Evolutionary conservation across 805 yeast species (phyloP), one percentile per base, ranked within the genome.

Genomic region (Phaffomyces opuntiae): DNA sequence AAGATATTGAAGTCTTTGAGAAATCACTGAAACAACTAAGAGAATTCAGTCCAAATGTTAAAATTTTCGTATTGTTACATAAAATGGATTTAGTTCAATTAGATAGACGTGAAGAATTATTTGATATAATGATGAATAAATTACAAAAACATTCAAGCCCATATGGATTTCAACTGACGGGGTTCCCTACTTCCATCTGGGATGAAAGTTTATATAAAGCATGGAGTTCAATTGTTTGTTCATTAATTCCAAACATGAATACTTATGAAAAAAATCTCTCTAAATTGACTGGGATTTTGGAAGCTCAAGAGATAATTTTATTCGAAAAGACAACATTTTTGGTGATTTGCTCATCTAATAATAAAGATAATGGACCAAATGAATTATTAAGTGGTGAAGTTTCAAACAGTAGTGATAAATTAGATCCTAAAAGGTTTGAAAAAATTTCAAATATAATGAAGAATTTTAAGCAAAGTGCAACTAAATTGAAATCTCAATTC

Each of bases 101-200:
- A 7, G 95, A 86, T 56, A 83, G 87, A 55, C 73, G 96, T 39
- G 87, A 83, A 45, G 95, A 88, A 59, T 73, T 90, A 52, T 90
- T 89, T 59, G 75, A 75, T 16, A 79, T 87, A 19, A 88, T 91
- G 84, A 84, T 88, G 85, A 80, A 78, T 43, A 86, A 84, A 56
- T 67, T 93, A 49, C 83, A 81, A 53, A 81, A 78, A 41, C 83
- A 87, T 14, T 83, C 95, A 4, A 71, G 77, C 44, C 87, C 87
- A 17, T 81, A 67, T 57, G 74, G 77, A 2, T 87, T 88, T 65
- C 70, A 77, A 39, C 69, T 88, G 39, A 76, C 78, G 14, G 97
- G 97, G 3, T 91, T 89, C 61, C 91, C 96, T 7, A 93, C 98
- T 0, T 87, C 96, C 1, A 91, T 91, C 47, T 91, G 98, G 98